These are phyloP conservation scores for Pestalotiopsis sp. DNA, from an alignment of 2,329 filamentous ascomycete genomes.

Conservation along the genomic window DNA sequence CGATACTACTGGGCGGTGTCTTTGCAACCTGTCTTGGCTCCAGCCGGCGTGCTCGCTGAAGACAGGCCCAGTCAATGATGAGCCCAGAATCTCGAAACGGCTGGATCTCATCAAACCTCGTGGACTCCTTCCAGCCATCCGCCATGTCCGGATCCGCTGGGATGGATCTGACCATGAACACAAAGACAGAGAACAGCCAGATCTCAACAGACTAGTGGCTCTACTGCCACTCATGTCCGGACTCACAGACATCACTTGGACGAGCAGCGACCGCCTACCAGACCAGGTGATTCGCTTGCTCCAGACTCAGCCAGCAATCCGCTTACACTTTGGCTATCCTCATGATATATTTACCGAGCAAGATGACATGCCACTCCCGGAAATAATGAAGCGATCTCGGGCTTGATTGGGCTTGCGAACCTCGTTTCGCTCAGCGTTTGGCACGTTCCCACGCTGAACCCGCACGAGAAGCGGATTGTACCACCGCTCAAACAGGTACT, in stretches of 20 bases:
- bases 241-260: conserved; percentile 10
- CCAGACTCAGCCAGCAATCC: conserved; percentile 2
- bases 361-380: neutral
- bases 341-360: no score
- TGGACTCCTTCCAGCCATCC: conserved; percentile 4
- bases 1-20: neutral
- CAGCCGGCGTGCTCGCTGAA: neutral
- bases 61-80: neutral
- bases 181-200: neutral
- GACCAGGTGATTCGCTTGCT: conserved; percentile 2
- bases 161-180: neutral
- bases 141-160: neutral
- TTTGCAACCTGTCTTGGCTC: neutral
- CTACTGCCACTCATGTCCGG: conserved; percentile 15
- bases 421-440: conserved; percentile 8
- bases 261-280: neutral
- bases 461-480: neutral
- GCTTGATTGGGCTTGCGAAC: conserved; percentile 1
- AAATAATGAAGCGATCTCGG: neutral
- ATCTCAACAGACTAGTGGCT: neutral
- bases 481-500: conserved; percentile 9
- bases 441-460: neutral
- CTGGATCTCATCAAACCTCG: conserved; percentile 1
- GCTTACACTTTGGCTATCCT: conserved; percentile 3
- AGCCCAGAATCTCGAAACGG: neutral